Percentiles rank a stretch among this genome's conserved stretches.
Conservation (phyloP, 148 eudicot genomes). For the Limonium bicolor region DNA sequence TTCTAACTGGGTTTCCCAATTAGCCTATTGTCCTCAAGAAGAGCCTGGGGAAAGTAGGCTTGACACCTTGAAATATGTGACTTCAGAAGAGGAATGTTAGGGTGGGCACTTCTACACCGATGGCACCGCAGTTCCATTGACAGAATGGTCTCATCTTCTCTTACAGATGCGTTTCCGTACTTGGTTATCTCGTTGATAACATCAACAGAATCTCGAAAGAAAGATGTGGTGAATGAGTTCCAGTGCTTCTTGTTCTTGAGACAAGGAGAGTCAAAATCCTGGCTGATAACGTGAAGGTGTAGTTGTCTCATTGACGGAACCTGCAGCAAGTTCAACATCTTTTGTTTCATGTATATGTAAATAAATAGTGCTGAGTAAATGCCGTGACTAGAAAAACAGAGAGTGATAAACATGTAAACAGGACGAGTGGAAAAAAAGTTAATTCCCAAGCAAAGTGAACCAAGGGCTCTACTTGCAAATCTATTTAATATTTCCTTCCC, state of each 20-base stretch:
- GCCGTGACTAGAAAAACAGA: too few relatives aligned
- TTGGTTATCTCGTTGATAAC: conserved; percentile 60
- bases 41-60: conserved; percentile 40
- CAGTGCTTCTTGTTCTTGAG: conserved; percentile 95
- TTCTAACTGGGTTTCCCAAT: too few relatives aligned
- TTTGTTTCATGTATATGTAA: too few relatives aligned
- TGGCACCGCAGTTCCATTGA: conserved; percentile 78
- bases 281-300: conserved; percentile 93
- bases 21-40: conserved; percentile 43
- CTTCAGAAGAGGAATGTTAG: conserved; percentile 76
- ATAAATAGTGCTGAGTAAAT: neutral
- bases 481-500: too few relatives aligned
- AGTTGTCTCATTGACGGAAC: conserved; percentile 87
- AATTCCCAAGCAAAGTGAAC: too few relatives aligned
- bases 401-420: too few relatives aligned
- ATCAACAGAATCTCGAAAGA: conserved; percentile 71
- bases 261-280: conserved; percentile 68
- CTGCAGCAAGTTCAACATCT: conserved; percentile 16
- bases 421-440: too few relatives aligned
- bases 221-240: conserved; percentile 86
- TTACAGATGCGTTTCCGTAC: conserved; percentile 26
- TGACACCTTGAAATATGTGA: conserved; percentile 45
- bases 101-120: conserved; percentile 87
- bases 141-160: conserved; percentile 32
- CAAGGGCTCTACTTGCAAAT: too few relatives aligned